Percentiles rank a stretch among this genome's conserved stretches.
These are phyloP conservation scores for Gnomoniopsis sp. DNA, from an alignment of 2,329 filamentous ascomycete genomes.

Conservation along the genomic window DNA sequence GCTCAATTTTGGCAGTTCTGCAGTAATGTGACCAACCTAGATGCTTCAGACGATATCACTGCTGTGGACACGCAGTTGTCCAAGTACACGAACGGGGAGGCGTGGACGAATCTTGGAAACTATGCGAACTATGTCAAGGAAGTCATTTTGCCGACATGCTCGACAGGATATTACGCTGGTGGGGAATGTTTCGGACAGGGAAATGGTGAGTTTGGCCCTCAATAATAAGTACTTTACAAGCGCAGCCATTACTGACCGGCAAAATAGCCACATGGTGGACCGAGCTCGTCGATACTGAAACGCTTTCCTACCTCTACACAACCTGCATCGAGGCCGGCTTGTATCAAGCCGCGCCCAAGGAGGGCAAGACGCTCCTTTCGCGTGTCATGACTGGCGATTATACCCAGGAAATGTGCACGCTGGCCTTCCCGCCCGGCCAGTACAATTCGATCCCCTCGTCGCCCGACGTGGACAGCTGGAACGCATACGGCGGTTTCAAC, in stretches of 20 bases:
- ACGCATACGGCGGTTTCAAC: constrained; percentile 44
- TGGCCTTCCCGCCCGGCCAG: constrained; percentile 46
- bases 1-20: constrained; percentile 52
- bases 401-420: constrained; percentile 53
- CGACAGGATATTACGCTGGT: constrained; percentile 36
- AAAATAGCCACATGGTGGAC: constrained; percentile 39
- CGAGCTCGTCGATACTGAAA: constrained; percentile 34
- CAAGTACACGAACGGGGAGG: constrained; percentile 44
- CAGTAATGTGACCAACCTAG: constrained; percentile 44
- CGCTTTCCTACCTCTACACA: constrained; percentile 47
- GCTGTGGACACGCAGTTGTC: constrained; percentile 42
- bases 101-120: constrained; percentile 48
- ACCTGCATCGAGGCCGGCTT: constrained; percentile 46
- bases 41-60: constrained; percentile 39
- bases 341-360: constrained; percentile 43
- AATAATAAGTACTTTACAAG: too few species aligned
- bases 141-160: constrained; percentile 39
- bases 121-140: constrained; percentile 50
- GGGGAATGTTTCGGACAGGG: constrained; percentile 41
- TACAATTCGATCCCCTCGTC: constrained; percentile 41
- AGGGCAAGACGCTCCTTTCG: constrained; percentile 43
- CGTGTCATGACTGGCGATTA: constrained; percentile 44
- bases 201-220: neutral
- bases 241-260: neutral
- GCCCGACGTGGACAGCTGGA: constrained; percentile 39